Evolutionary conservation across 345 rosid genomes (phyloP).

Genomic region (Populus alba): DNA sequence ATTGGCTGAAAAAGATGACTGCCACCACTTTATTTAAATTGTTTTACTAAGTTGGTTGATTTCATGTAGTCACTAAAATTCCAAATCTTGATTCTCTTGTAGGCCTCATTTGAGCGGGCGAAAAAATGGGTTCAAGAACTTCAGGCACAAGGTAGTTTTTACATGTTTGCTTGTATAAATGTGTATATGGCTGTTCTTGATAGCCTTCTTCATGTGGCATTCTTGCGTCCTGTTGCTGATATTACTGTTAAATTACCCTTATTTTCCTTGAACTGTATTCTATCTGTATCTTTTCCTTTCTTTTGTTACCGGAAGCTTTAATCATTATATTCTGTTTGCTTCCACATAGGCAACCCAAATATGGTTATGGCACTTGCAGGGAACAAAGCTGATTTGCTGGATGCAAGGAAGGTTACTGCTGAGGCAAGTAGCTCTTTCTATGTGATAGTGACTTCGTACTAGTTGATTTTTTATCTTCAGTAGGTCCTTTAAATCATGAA

Average conservation of each 20-base stretch:
- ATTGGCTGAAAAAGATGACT: background rate
- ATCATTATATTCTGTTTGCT: slow-evolving; percentile 1
- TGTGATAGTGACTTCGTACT: background rate
- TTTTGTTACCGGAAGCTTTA: slow-evolving; percentile 1
- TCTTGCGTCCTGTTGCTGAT: background rate
- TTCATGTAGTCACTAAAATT: background rate
- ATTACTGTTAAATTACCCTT: background rate
- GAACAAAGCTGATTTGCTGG: slow-evolving; percentile 84
- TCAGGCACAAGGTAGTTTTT: slow-evolving; percentile 75
- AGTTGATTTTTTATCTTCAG: background rate
- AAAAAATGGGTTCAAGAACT: slow-evolving; percentile 98
- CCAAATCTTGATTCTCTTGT: slow-evolving; percentile 3
- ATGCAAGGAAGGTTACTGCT: slow-evolving; percentile 68
- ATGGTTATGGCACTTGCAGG: slow-evolving; percentile 96
- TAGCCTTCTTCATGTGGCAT: background rate
- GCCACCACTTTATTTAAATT: background rate
- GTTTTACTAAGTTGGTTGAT: background rate
- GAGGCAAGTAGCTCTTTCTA: slow-evolving; percentile 52
- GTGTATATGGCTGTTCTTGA: background rate
- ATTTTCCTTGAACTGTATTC: background rate
- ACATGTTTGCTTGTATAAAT: background rate
- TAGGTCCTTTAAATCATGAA: background rate
- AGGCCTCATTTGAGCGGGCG: slow-evolving; percentile 95
- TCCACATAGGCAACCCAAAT: slow-evolving; percentile 65
- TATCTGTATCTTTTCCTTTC: background rate